Conservation (phyloP, 2,329 filamentous ascomycete genomes). For the Exophiala bonariae region DNA sequence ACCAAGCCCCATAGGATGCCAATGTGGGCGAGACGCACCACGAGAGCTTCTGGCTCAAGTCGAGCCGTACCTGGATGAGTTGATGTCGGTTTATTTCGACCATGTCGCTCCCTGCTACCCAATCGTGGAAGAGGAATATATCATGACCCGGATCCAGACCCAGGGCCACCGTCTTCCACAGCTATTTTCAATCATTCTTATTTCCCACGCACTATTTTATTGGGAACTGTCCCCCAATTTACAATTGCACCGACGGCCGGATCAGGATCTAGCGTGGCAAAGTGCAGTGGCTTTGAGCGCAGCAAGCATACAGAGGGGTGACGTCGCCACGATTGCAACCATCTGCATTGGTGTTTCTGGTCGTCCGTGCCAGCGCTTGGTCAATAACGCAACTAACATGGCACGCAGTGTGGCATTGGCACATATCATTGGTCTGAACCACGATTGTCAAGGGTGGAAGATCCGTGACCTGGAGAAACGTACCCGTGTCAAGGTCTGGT, state of each 20-base stretch:
- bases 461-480: constrained; percentile 52
- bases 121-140: constrained; percentile 56
- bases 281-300: constrained; percentile 61
- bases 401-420: constrained; percentile 55
- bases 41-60: constrained; percentile 58
- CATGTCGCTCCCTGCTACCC: constrained; percentile 62
- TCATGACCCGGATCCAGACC: constrained; percentile 52
- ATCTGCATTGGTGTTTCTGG: constrained; percentile 61
- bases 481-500: constrained; percentile 55
- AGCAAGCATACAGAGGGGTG: constrained; percentile 56
- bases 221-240: constrained; percentile 54
- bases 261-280: constrained; percentile 63
- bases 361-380: constrained; percentile 42
- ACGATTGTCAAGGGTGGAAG: constrained; percentile 55
- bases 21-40: constrained; percentile 52
- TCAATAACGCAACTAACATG: constrained; percentile 52
- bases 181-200: constrained; percentile 57
- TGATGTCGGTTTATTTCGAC: constrained; percentile 56
- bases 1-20: constrained; percentile 40
- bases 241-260: constrained; percentile 51
- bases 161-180: constrained; percentile 52
- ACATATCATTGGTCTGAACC: constrained; percentile 58
- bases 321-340: constrained; percentile 59
- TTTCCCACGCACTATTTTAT: constrained; percentile 59
- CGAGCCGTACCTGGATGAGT: constrained; percentile 52